Base-by-base conservation (phyloP, 192 early-diverging fungal genomes). In the Coemansia erecta region DNA sequence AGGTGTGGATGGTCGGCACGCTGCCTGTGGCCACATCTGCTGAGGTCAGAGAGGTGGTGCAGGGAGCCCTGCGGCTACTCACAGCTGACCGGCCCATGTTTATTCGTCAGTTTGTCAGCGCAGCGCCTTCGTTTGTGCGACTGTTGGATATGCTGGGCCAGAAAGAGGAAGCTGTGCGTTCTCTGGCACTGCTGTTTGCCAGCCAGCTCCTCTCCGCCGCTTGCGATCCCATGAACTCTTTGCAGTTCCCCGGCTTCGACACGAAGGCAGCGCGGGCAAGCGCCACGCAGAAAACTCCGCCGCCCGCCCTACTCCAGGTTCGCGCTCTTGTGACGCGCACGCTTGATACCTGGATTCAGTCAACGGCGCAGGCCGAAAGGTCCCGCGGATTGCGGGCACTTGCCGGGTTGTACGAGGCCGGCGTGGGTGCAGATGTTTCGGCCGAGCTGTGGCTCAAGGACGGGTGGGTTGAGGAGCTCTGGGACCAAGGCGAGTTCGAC, bases 401-500 rank as follows among this genome's bases (percentile, higher is more conserved):
- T 8, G 81, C 78, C 1, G 66, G 86, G 2, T 43, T 93, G 21
- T 89, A 93, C 49, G 89, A 92, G 54, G 83, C 87, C 1, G 81
- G 80, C 22, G 66, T 84, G 19, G 63, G 84, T 13, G 61, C 68
- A 14, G 64, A 67, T 4, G 18, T 86, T n/a, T 84, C 83, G 9
- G 72, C 74, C 0, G 63, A 66, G 2, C 81, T 94, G 21, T 80
- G 94, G 54, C 61, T 63, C 26, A 80, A 82, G 17, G 71, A 80
- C 22, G 89, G 87, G 0, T 68, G 92, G 6, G 61, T 92, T 12
- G 88, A 82, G 24, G 89, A 90, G 19, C 81, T 94, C 28, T 83
- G 92, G 81, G 93, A 94, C 57, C 81, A 82, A 44, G 74, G 90
- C 42, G 93, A 94, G 52, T 84, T 89, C 60, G 93, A 94, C 60